These are phyloP conservation scores for Leishmania turanica DNA, from an alignment of 208 protist species.

Conservation along the genomic window DNA sequence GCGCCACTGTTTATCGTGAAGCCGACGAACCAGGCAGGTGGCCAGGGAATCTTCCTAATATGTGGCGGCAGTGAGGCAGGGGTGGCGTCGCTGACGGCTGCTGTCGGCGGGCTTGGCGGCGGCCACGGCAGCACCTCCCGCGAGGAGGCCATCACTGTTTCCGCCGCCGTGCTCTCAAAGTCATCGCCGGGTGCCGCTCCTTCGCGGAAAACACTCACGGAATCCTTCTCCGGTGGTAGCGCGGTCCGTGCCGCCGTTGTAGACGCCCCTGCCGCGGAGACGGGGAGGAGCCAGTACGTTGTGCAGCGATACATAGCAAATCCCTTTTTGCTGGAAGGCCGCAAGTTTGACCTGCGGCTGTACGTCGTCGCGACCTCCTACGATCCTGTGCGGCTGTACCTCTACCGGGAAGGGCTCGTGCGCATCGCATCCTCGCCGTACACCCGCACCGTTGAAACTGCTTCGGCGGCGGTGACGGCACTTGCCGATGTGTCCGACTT, in stretches of 20 bases:
- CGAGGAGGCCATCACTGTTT: background rate
- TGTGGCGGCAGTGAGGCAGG: conserved; percentile 14
- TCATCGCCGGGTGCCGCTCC: background rate
- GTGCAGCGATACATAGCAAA: conserved; percentile 82
- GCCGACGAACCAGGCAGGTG: conserved; percentile 64
- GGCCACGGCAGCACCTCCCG: background rate
- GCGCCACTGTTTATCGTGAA: conserved; percentile 79
- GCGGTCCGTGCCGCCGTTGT: background rate
- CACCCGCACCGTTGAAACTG: conserved; percentile 2
- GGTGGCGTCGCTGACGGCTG: conserved; percentile 5
- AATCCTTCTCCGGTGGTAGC: background rate
- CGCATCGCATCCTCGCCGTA: conserved; percentile 86
- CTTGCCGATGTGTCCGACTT: conserved; percentile 30
- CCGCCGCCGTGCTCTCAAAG: background rate
- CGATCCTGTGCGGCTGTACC: conserved; percentile 77
- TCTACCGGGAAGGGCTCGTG: conserved; percentile 90
- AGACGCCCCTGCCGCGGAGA: conserved; percentile 2
- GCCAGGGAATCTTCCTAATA: conserved; percentile 66
- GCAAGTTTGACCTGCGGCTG: conserved; percentile 94
- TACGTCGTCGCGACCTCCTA: conserved; percentile 92
- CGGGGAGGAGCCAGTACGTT: conserved; percentile 26
- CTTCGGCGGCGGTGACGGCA: background rate
- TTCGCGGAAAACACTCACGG: background rate
- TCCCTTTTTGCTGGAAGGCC: conserved; percentile 80
- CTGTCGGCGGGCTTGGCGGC: conserved; percentile 11